phyloP scores from a whole-genome alignment of 306 rosid species.

The Oemleria cerasiformis region DNA sequence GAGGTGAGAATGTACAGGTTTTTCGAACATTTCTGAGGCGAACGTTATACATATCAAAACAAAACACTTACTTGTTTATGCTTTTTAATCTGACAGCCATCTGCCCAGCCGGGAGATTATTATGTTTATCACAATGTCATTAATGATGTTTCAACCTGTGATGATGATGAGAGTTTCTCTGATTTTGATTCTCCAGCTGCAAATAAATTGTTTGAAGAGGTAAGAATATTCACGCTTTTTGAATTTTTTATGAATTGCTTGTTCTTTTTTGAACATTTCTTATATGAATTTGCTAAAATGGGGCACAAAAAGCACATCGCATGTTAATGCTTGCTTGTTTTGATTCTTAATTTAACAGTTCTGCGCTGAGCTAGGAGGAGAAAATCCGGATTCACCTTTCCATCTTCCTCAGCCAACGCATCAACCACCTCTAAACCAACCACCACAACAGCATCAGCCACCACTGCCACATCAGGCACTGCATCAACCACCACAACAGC shows the following conservation, averaged over 20 bases:
- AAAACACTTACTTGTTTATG: too few species aligned
- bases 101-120: not conserved
- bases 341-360: conserved; percentile 29
- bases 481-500: not conserved
- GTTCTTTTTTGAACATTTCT: too few species aligned
- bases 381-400: not conserved
- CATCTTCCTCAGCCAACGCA: not conserved
- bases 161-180: too few species aligned
- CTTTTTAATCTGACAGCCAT: conserved; percentile 7
- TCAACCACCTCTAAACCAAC: too few species aligned
- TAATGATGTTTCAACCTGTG: not conserved
- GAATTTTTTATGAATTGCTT: too few species aligned
- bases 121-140: not conserved
- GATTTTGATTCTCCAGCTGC: too few species aligned
- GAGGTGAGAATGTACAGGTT: conserved; percentile 1
- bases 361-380: not conserved
- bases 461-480: not conserved
- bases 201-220: too few species aligned
- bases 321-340: conserved; percentile 9
- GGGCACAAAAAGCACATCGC: conserved; percentile 18
- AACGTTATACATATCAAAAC: not conserved
- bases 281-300: too few species aligned
- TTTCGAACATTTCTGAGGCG: not conserved
- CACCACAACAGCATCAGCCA: not conserved
- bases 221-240: too few species aligned